phyloP scores from a whole-genome alignment of 495 filamentous ascomycete species.

The Letharia lupina region DNA sequence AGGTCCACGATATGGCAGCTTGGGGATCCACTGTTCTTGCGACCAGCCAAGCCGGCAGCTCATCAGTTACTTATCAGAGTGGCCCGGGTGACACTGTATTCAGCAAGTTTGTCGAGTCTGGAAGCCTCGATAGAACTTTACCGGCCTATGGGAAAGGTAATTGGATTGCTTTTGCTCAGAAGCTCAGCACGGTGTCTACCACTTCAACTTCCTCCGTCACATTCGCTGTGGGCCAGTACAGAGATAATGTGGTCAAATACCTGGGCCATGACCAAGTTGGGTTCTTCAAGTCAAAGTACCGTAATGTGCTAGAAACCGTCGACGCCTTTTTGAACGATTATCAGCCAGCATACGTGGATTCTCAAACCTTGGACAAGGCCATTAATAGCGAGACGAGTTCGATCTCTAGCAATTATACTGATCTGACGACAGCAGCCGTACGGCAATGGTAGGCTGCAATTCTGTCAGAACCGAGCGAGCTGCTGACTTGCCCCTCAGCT shows the following conservation, averaged over 20 bases:
- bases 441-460: not conserved
- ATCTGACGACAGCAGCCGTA: conserved; percentile 26
- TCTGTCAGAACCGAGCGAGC: not conserved
- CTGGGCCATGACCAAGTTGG: conserved; percentile 38
- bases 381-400: conserved; percentile 28
- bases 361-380: conserved; percentile 31
- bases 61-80: conserved; percentile 26
- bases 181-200: conserved; percentile 32
- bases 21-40: conserved; percentile 40
- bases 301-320: conserved; percentile 29
- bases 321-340: conserved; percentile 41
- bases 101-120: conserved; percentile 30
- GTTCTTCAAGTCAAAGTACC: conserved; percentile 35
- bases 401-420: conserved; percentile 39
- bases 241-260: conserved; percentile 42
- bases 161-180: conserved; percentile 37
- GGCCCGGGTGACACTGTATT: conserved; percentile 27
- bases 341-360: conserved; percentile 31
- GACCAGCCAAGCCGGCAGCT: conserved; percentile 25
- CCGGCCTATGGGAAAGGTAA: conserved; percentile 29
- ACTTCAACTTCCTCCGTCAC: conserved; percentile 26
- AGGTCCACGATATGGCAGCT: conserved; percentile 33
- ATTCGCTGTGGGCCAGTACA: conserved; percentile 42
- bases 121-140: conserved; percentile 28
- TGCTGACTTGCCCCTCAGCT: conserved; percentile 24